Evolutionary conservation across 2,329 filamentous ascomycete species (phyloP).

Genomic region (Thielaviopsis ethacetica): DNA sequence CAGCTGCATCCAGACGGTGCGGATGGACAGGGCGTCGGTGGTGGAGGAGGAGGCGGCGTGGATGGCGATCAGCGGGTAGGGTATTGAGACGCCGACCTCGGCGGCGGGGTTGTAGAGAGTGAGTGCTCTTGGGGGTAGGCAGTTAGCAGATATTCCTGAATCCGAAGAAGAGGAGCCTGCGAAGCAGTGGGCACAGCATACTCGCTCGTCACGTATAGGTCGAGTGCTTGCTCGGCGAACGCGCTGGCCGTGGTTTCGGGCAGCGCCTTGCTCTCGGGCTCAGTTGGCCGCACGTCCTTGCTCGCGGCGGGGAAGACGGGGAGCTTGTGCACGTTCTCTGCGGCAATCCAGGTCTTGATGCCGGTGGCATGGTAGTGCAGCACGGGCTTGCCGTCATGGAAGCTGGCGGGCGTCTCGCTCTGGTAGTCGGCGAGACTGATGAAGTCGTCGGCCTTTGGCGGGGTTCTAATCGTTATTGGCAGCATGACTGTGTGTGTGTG

Average conservation of each 20-base stretch:
- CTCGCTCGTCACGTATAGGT: conserved; percentile 44
- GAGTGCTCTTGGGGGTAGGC: conserved; percentile 24
- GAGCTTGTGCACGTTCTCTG: conserved; percentile 36
- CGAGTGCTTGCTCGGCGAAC: conserved; percentile 30
- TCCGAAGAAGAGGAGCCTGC: no score
- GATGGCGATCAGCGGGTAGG: conserved; percentile 58
- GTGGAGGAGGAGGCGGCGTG: conserved; percentile 47
- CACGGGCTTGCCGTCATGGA: conserved; percentile 54
- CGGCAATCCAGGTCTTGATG: conserved; percentile 41
- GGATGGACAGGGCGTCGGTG: conserved; percentile 22
- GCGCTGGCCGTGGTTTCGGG: conserved; percentile 22
- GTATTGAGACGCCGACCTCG: conserved; percentile 47
- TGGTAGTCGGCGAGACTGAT: conserved; percentile 52
- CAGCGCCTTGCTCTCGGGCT: conserved; percentile 16
- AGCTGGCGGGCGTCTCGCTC: conserved; percentile 54
- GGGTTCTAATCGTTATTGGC: conserved; percentile 37
- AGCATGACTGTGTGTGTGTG: conserved; percentile 16
- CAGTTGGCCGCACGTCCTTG: conserved; percentile 19
- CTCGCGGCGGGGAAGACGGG: conserved; percentile 32
- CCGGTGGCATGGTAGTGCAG: conserved; percentile 45
- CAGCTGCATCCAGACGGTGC: conserved; percentile 51
- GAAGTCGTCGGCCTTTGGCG: conserved; percentile 43
- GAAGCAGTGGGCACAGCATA: conserved; percentile 21
- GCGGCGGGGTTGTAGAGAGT: conserved; percentile 45
- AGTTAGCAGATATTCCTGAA: neutral